Base-by-base conservation (phyloP, 441 rosid species). In the Capsella rubella region DNA sequence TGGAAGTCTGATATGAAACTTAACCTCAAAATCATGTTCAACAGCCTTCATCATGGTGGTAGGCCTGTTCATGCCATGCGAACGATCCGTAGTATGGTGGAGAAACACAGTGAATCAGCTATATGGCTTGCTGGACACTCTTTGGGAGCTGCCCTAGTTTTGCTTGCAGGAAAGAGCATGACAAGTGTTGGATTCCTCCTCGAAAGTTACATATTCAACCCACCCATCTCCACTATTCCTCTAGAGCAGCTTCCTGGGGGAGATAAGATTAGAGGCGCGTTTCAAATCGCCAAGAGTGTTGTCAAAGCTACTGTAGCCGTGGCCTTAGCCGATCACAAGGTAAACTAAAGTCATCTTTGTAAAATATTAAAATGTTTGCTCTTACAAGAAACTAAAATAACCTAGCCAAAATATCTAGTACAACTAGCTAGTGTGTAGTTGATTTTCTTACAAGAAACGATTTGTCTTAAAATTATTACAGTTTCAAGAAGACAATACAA, bases 91-190 rank as follows among this genome's bases (percentile, higher is more conserved):
- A 37, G 3, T 12, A 42, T 74, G 28, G 77, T 80, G 25, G 29
- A 11, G 0, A 12, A 55, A 2, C 0, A 57, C n/a, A 39, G 21
- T 0, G 56, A 79, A 6, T 8, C 67, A 8, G 29, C 34, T 31
- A 10, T 84, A 0, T 84, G 86, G 90, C 65, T 83, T 18, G 64
- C 74, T 3, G 90, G 90, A 14, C 86, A 86, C 65, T 83, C 87
- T 63, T 70, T 86, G 0, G 87, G 90, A 49, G 79, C 90, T 1
- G 83, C 79, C 32, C n/a, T 84, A 25, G 83, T 82, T 3, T 64
- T 84, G 69, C 73, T 83, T 35, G 80, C 55, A 0, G 84, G 87
- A 18, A 83, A 83, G 81, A 64, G 49, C 18, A 66, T 80, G 83
- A 34, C 51, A 13, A 72, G 31, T 46, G 13, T 18, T 10, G 81